Conservation (phyloP, 257 asterid species). For the Buddleja alternifolia region DNA sequence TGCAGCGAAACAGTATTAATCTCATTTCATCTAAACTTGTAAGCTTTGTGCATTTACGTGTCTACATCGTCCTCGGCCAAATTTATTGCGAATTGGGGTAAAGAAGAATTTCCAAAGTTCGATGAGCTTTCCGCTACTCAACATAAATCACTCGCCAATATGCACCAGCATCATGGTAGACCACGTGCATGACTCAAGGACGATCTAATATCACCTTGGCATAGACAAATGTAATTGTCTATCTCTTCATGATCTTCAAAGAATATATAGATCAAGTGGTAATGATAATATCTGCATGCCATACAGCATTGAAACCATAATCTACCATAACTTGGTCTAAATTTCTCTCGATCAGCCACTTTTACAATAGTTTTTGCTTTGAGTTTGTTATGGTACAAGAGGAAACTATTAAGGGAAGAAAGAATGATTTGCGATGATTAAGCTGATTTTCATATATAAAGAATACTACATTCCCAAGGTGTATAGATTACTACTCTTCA, state of each 20-base stretch:
- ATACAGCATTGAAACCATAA: constrained; percentile 2
- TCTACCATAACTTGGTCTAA: constrained; percentile 4
- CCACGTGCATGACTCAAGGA: constrained; percentile 4
- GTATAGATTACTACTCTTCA: constrained; percentile 10
- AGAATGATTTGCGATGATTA: neutral
- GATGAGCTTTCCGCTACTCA: neutral
- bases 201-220: neutral
- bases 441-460: neutral
- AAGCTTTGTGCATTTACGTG: neutral
- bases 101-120: neutral
- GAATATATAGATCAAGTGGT: constrained; percentile 3
- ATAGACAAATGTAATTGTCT: neutral
- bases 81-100: neutral
- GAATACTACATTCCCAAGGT: constrained; percentile 13
- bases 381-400: neutral
- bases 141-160: neutral
- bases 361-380: neutral
- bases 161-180: neutral
- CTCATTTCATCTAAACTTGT: constrained; percentile 9
- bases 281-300: constrained; percentile 3
- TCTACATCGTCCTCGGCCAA: neutral
- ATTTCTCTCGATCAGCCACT: constrained; percentile 10
- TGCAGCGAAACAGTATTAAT: constrained; percentile 6
- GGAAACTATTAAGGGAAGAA: constrained; percentile 2
- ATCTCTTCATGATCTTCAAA: neutral